A percentile compares a stretch with the other conserved stretches of the same genome.
Evolutionary conservation across 1,139 yeast genomes (phyloP).

Genomic region (Pichia sp.): DNA sequence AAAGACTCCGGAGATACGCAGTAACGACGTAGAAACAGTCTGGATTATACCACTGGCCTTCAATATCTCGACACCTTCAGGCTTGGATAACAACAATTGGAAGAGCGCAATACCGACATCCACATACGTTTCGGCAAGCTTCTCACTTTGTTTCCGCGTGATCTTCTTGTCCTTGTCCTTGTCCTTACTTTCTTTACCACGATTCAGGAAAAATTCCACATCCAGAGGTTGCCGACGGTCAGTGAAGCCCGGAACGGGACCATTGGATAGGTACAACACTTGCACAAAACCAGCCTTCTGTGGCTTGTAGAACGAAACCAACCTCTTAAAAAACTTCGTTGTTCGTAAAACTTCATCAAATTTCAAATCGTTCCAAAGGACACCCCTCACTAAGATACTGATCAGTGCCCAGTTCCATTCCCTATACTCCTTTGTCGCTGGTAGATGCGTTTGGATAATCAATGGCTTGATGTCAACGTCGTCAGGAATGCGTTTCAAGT

Average conservation of each 20-base stretch:
- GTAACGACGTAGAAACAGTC: constrained; percentile 83
- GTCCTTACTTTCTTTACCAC: not conserved
- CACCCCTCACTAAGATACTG: constrained; percentile 72
- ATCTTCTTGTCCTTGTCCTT: not conserved
- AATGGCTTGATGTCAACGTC: constrained; percentile 68
- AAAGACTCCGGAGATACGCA: constrained; percentile 42
- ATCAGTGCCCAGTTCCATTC: constrained; percentile 89
- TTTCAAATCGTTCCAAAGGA: constrained; percentile 65
- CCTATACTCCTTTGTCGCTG: constrained; percentile 73
- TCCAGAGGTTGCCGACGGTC: constrained; percentile 6
- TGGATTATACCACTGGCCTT: constrained; percentile 76
- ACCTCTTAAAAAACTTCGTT: constrained; percentile 81
- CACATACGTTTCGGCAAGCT: constrained; percentile 44
- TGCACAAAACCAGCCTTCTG: constrained; percentile 62
- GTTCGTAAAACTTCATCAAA: constrained; percentile 78
- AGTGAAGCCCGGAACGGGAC: constrained; percentile 6
- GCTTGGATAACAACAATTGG: constrained; percentile 58
- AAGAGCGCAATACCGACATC: constrained; percentile 74
- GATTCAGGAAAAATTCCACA: constrained; percentile 3
- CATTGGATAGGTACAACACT: constrained; percentile 42
- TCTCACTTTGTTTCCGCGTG: not conserved
- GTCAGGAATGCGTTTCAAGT: constrained; percentile 5
- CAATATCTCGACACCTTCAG: constrained; percentile 67
- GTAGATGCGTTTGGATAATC: constrained; percentile 65
- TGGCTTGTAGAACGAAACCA: constrained; percentile 88